phyloP scores from a whole-genome alignment of 192 early-diverging fungal species.

The Coemansia sp. region DNA sequence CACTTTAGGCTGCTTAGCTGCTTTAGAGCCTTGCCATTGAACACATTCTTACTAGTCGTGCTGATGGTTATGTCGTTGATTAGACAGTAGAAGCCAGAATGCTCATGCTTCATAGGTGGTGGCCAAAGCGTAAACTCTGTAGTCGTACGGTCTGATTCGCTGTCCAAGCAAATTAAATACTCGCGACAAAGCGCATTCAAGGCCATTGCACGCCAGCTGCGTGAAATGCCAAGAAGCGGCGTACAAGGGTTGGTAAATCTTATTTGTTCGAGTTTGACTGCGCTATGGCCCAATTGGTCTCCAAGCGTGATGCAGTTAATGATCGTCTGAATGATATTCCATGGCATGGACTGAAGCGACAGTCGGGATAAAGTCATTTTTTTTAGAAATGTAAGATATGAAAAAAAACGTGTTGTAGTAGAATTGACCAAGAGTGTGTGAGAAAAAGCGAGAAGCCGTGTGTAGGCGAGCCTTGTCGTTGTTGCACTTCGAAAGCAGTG shows the following conservation, averaged over 20 bases:
- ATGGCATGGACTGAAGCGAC: neutral
- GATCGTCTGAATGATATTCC: slow-evolving; percentile 1
- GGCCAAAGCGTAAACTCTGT: neutral
- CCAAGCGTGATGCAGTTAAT: neutral
- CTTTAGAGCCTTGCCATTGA: neutral
- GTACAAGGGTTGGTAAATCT: neutral
- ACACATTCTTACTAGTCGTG: neutral
- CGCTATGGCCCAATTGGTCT: neutral
- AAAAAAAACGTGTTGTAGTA: neutral
- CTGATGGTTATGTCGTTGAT: neutral
- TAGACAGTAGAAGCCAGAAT: neutral
- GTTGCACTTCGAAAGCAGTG: too few species aligned
- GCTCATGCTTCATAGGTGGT: neutral
- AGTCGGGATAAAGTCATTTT: neutral
- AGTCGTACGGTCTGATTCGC: neutral
- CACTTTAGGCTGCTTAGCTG: neutral
- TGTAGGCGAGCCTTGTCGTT: too few species aligned
- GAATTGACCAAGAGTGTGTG: too few species aligned
- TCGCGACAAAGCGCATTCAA: neutral
- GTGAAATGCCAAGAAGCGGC: neutral
- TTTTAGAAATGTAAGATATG: neutral
- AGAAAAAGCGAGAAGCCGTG: too few species aligned
- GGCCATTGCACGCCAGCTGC: slow-evolving; percentile 7
- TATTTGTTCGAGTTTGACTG: neutral
- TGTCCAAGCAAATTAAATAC: neutral